Conservation (phyloP, 169 alveolate genomes). For the Sarcocystis neurona region DNA sequence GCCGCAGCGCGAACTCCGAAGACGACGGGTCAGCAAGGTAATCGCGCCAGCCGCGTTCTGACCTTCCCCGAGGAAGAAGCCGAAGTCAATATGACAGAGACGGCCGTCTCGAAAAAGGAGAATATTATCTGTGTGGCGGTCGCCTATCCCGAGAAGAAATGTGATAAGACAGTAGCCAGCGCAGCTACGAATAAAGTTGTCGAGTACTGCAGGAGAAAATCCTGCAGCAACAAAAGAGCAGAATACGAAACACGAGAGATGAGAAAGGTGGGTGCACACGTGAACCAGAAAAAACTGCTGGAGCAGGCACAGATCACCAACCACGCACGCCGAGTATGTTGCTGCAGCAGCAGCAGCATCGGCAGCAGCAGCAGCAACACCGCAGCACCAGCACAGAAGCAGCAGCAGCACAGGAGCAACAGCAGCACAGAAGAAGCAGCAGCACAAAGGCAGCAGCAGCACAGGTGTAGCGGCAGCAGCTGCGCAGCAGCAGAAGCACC, state of each 20-base stretch:
- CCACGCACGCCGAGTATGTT: background rate
- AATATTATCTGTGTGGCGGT: conserved; percentile 97
- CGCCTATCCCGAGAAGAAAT: conserved; percentile 98
- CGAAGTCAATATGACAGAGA: conserved; percentile 98
- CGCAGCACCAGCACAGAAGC: background rate
- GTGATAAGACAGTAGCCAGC: conserved; percentile 98
- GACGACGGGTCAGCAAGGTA: background rate
- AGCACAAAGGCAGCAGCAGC: no score
- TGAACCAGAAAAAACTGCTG: background rate
- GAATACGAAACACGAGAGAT: background rate
- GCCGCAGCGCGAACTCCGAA: background rate
- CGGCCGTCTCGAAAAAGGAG: conserved; percentile 86
- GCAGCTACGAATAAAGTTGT: conserved; percentile 88
- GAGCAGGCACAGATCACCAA: background rate
- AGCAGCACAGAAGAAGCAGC: no score
- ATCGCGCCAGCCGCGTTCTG: background rate
- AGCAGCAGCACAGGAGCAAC: no score
- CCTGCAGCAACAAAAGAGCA: background rate
- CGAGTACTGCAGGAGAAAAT: background rate
- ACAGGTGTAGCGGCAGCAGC: no score
- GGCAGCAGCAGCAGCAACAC: background rate
- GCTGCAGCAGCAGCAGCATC: background rate
- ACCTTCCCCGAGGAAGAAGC: conserved; percentile 93
- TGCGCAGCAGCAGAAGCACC: no score
- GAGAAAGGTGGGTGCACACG: background rate